Percentiles rank a stretch among this genome's conserved stretches.
These are phyloP conservation scores for Salmacisia buchloeana DNA, from an alignment of 1,284 basidiomycete genomes.

Conservation along the genomic window DNA sequence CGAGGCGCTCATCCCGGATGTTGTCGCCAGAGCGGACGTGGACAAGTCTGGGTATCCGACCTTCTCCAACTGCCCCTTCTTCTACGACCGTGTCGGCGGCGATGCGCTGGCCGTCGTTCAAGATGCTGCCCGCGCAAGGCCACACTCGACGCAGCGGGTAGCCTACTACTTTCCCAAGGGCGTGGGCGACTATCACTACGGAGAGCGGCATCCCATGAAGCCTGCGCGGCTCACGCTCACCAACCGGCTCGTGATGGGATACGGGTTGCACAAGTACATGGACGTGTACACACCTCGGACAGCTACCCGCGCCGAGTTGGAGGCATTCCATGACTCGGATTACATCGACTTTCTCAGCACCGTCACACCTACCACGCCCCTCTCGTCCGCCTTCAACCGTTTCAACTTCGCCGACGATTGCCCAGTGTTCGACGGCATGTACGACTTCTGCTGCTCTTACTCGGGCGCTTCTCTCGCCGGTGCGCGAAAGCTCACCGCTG, in stretches of 20 bases:
- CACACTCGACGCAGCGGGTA: slow-evolving; percentile 61
- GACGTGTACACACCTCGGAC: slow-evolving; percentile 83
- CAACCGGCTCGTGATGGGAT: slow-evolving; percentile 90
- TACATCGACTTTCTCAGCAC: slow-evolving; percentile 85
- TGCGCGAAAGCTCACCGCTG: slow-evolving; percentile 51
- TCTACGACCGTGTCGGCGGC: slow-evolving; percentile 37
- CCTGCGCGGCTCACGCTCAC: slow-evolving; percentile 89
- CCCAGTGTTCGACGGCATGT: slow-evolving; percentile 50
- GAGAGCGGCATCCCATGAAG: slow-evolving; percentile 98
- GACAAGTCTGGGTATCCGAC: slow-evolving; percentile 24
- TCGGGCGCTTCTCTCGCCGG: slow-evolving; percentile 69
- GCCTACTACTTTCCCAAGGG: slow-evolving; percentile 93
- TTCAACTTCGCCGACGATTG: slow-evolving; percentile 51
- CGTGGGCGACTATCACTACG: slow-evolving; percentile 64
- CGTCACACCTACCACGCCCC: slow-evolving; percentile 42
- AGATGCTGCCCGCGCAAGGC: slow-evolving; percentile 29
- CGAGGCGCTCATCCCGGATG: no score
- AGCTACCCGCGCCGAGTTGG: slow-evolving; percentile 83
- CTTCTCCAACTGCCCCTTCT: slow-evolving; percentile 44
- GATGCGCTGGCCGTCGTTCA: slow-evolving; percentile 28
- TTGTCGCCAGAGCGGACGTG: no score
- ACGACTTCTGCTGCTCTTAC: slow-evolving; percentile 48
- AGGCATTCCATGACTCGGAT: slow-evolving; percentile 82
- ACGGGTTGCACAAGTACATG: slow-evolving; percentile 92
- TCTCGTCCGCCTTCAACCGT: slow-evolving; percentile 39